Conservation (phyloP, 345 rosid genomes). For the Heritiera fomes region DNA sequence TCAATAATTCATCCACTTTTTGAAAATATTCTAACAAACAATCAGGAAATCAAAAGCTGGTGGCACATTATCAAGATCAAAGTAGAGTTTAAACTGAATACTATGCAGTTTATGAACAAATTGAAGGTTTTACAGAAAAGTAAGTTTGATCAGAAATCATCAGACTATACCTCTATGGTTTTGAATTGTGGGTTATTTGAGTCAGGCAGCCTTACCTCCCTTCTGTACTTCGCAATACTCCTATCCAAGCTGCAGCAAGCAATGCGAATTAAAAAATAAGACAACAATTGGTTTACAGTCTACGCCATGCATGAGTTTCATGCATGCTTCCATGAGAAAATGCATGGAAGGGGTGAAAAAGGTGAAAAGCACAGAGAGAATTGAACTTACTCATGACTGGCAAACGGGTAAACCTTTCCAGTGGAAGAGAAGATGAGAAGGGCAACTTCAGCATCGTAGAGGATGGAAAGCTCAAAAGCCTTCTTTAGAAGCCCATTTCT, state of each 20-base stretch:
- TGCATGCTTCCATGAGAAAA: neutral
- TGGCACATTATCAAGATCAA: neutral
- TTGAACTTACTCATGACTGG: constrained; percentile 47
- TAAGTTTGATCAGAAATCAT: neutral
- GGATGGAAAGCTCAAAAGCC: constrained; percentile 66
- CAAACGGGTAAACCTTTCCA: constrained; percentile 52
- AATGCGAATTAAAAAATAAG: neutral
- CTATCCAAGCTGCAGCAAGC: constrained; percentile 44
- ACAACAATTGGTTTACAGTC: neutral
- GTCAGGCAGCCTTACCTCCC: constrained; percentile 38
- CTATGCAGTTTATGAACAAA: neutral
- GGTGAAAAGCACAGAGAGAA: neutral
- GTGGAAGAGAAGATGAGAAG: constrained; percentile 53
- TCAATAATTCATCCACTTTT: too few relatives aligned
- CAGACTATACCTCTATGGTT: constrained; percentile 45
- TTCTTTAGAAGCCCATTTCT: constrained; percentile 62
- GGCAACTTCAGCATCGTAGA: constrained; percentile 67
- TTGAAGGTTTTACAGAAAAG: neutral
- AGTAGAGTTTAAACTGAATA: neutral
- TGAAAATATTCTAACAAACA: too few relatives aligned
- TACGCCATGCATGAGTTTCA: neutral
- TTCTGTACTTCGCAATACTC: constrained; percentile 43
- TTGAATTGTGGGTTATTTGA: constrained; percentile 25
- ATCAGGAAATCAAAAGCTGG: neutral
- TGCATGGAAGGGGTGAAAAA: neutral